Percentiles rank a stretch among this genome's conserved stretches.
These are phyloP conservation scores for Chrysanthemum makinoi DNA, from an alignment of 129 eudicot species.

Conservation along the genomic window DNA sequence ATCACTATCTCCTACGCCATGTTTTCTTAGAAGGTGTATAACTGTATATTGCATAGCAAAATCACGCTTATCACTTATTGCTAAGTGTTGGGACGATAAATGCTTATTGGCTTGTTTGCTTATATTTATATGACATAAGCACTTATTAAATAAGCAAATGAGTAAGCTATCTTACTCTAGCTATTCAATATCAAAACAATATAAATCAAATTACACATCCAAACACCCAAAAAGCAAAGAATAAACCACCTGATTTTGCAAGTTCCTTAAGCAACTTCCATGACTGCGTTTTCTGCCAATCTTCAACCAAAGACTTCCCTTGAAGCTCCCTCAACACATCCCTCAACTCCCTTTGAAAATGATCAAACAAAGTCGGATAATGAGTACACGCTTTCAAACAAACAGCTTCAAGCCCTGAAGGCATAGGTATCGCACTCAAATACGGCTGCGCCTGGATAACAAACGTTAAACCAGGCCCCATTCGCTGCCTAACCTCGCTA, in stretches of 20 bases:
- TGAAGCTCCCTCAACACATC: conserved; percentile 65
- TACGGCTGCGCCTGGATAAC: conserved; percentile 92
- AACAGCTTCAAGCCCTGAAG: conserved; percentile 67
- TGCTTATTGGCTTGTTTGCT: too few species aligned
- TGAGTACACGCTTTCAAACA: conserved; percentile 91
- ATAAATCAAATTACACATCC: neutral
- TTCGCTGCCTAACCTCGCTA: conserved; percentile 54
- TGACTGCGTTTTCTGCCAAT: conserved; percentile 73
- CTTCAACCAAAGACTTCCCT: conserved; percentile 28
- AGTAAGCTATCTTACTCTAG: neutral
- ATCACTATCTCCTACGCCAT: too few species aligned
- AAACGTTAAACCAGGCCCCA: conserved; percentile 92
- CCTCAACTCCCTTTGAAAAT: conserved; percentile 89
- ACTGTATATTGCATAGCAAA: too few species aligned
- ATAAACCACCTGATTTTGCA: conserved; percentile 63
- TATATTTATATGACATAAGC: too few species aligned
- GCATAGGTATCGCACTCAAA: conserved; percentile 84
- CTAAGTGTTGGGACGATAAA: too few species aligned
- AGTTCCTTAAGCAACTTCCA: conserved; percentile 89
- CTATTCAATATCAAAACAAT: neutral
- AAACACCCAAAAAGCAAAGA: neutral
- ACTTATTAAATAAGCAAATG: too few species aligned
- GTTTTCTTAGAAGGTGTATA: too few species aligned
- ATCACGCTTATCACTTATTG: too few species aligned
- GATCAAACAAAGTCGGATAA: conserved; percentile 87